Percentiles rank a stretch among this genome's conserved stretches.
Evolutionary conservation across 257 asterid genomes (phyloP).

Genomic region (Nyctanthes arbortristis): DNA sequence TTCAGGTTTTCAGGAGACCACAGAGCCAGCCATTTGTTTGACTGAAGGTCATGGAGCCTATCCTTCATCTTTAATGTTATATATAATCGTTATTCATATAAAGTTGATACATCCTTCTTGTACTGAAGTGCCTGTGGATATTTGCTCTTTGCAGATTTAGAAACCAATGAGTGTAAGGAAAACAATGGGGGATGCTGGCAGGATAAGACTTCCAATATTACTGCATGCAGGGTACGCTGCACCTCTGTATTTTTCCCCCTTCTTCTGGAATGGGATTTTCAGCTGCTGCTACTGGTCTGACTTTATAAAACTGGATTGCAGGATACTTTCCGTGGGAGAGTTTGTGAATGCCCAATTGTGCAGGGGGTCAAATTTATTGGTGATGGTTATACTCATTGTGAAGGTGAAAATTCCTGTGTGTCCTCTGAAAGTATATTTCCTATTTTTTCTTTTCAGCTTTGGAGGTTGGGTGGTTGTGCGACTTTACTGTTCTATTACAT

Average conservation of each 20-base stretch:
- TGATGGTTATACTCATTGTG: slow-evolving; percentile 91
- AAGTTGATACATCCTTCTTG: slow-evolving; percentile 5
- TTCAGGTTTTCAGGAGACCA: slow-evolving; percentile 66
- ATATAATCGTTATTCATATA: neutral
- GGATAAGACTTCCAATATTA: slow-evolving; percentile 68
- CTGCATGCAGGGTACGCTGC: slow-evolving; percentile 83
- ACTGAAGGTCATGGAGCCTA: slow-evolving; percentile 37
- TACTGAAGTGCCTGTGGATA: slow-evolving; percentile 17
- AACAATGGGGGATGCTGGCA: slow-evolving; percentile 99
- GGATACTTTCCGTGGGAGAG: slow-evolving; percentile 97
- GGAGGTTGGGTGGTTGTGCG: neutral
- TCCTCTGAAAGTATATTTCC: neutral
- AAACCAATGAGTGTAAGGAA: slow-evolving; percentile 85
- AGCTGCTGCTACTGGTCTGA: slow-evolving; percentile 21
- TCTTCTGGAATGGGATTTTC: slow-evolving; percentile 13
- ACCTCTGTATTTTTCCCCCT: neutral
- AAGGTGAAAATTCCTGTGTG: slow-evolving; percentile 49
- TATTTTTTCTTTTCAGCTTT: slow-evolving; percentile 5
- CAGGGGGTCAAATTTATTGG: slow-evolving; percentile 80
- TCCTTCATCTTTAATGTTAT: slow-evolving; percentile 10
- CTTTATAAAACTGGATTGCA: slow-evolving; percentile 25
- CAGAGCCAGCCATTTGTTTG: slow-evolving; percentile 68
- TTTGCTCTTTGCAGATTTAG: slow-evolving; percentile 57
- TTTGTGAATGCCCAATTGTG: slow-evolving; percentile 86
- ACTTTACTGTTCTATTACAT: too few species aligned